Base-by-base conservation (phyloP, 1,284 basidiomycete genomes). In the Ceratobasidium sp. region DNA sequence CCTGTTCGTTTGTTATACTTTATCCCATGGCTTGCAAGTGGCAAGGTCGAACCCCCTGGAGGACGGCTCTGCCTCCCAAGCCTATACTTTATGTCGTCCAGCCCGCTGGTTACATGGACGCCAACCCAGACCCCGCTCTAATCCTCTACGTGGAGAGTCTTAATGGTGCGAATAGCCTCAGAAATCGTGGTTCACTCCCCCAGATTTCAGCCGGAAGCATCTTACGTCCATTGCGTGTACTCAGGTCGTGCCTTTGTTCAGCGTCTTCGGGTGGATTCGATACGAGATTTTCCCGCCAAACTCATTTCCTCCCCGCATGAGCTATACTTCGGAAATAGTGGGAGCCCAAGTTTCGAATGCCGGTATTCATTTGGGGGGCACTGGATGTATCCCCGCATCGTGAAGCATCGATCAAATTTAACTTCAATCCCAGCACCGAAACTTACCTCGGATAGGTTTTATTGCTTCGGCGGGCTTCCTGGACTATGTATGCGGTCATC, bases 331-430 rank as follows among this genome's bases (percentile, higher is more conserved):
- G 59, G 59, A 62, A n/a, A 22, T 62, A 37, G 29, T 62, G 59
- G 59, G 59, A 62, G 37, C 59, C 59, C 29, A 37, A 41, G 37
- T 62, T 62, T 41, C 39, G 59, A 62, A n/a, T n/a, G n/a, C n/a
- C n/a, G n/a, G n/a, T n/a, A n/a, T n/a, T n/a, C n/a, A n/a, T n/a
- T n/a, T n/a, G n/a, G n/a, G n/a, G n/a, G n/a, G n/a, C n/a, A n/a
- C n/a, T 41, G 7, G 39, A 41, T 41, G 39, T 41, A 41, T 41
- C 13, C 39, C 39, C 13, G 6, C 39, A 41, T n/a, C n/a, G n/a
- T n/a, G n/a, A n/a, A n/a, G n/a, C n/a, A n/a, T n/a, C n/a, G n/a
- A n/a, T n/a, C n/a, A n/a, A n/a, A n/a, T n/a, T n/a, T n/a, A n/a
- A n/a, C n/a, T 51, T 51, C 48, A n/a, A 51, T 51, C n/a, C n/a